These are phyloP conservation scores for Erodium maritimum DNA, from an alignment of 345 rosid species.

Conservation along the genomic window DNA sequence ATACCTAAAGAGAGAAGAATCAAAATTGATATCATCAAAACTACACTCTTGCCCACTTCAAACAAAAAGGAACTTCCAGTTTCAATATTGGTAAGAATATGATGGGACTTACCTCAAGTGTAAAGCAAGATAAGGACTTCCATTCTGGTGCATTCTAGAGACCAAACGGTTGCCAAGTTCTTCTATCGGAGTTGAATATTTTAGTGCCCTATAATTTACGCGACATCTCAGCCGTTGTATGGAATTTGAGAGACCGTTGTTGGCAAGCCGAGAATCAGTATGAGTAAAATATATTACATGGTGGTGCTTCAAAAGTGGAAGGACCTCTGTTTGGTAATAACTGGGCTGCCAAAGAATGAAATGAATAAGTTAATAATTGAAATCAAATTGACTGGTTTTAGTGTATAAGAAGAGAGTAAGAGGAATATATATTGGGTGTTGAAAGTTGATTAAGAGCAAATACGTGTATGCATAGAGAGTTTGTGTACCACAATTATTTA, in stretches of 20 bases:
- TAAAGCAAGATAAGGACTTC: constrained; percentile 80
- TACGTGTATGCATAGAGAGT: too few species aligned
- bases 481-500: too few species aligned
- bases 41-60: not conserved
- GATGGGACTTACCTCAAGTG: constrained; percentile 61
- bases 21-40: not conserved
- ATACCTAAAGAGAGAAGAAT: constrained; percentile 34
- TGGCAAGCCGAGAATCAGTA: constrained; percentile 89
- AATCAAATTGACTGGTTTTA: not conserved
- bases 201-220: constrained; percentile 71
- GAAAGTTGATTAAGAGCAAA: too few species aligned
- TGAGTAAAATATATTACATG: constrained; percentile 79
- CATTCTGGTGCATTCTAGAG: constrained; percentile 65
- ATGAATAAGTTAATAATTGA: not conserved
- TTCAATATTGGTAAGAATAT: not conserved
- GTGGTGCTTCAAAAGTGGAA: constrained; percentile 71
- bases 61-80: not conserved
- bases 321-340: constrained; percentile 75
- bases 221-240: constrained; percentile 86
- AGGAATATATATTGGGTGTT: not conserved
- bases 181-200: constrained; percentile 74
- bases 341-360: constrained; percentile 40
- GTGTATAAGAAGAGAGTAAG: not conserved
- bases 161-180: constrained; percentile 66
- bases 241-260: constrained; percentile 54